Conservation (phyloP, 2,329 filamentous ascomycete genomes). For the Stromatinia cepivora region DNA sequence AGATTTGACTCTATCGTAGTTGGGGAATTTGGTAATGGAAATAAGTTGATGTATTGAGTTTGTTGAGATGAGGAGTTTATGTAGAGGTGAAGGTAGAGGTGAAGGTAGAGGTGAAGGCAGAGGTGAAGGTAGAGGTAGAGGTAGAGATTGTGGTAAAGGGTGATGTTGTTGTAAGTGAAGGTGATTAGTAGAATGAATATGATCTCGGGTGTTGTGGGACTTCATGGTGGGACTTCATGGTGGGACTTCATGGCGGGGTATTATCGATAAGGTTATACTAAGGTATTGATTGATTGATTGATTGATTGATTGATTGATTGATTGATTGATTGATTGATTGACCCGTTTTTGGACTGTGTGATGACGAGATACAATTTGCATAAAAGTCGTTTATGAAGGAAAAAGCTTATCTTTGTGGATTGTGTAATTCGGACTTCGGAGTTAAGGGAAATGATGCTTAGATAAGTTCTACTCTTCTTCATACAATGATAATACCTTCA, state of each 20-base stretch:
- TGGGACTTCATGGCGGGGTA: slow-evolving; percentile 19
- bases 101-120: no score
- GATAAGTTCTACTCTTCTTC: no score
- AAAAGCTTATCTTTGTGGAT: not conserved
- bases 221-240: slow-evolving; percentile 19
- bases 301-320: no score
- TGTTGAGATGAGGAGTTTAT: not conserved
- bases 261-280: slow-evolving; percentile 1
- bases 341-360: not conserved
- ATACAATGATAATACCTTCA: no score
- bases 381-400: not conserved
- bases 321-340: no score
- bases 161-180: not conserved
- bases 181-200: not conserved
- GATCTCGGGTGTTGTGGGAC: slow-evolving; percentile 7
- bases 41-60: not conserved
- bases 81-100: not conserved
- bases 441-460: not conserved
- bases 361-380: slow-evolving; percentile 1
- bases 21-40: not conserved
- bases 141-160: not conserved
- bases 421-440: not conserved
- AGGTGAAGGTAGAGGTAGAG: no score
- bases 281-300: no score
- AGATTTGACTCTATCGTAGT: not conserved